phyloP scores from a whole-genome alignment of 148 eudicot genomes.

The Gaultheria prostrata region DNA sequence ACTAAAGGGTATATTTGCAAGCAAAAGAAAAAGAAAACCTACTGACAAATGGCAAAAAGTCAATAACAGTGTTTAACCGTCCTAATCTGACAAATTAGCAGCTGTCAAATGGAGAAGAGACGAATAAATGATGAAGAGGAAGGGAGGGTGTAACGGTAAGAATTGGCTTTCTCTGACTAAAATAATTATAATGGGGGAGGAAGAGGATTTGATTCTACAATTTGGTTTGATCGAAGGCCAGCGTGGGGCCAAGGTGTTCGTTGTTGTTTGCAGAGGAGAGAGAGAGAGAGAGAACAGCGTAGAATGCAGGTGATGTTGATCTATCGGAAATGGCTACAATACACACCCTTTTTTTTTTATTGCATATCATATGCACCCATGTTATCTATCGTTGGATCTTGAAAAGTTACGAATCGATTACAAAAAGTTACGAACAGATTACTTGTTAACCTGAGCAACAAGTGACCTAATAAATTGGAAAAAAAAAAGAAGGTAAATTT shows the following conservation, averaged over 20 bases:
- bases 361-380: no score
- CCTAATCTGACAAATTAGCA: background rate
- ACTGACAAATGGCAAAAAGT: background rate
- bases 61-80: background rate
- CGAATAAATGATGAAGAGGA: background rate
- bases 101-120: background rate
- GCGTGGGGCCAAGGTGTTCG: constrained; percentile 9
- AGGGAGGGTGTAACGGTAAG: background rate
- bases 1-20: background rate
- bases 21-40: background rate
- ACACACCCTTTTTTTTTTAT: no score
- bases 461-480: no score
- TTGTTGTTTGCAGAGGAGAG: background rate
- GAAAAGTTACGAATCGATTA: no score
- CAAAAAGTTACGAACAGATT: no score
- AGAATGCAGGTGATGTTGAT: no score
- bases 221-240: background rate
- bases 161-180: background rate
- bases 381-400: no score
- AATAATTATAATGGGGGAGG: background rate
- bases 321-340: no score
- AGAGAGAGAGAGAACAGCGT: background rate
- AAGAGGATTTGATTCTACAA: background rate
- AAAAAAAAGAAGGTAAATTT: no score
- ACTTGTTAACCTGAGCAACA: no score